Evolutionary conservation across 306 rosid species (phyloP), one percentile per base, ranked within the genome.

Genomic region (Morella rubra): DNA sequence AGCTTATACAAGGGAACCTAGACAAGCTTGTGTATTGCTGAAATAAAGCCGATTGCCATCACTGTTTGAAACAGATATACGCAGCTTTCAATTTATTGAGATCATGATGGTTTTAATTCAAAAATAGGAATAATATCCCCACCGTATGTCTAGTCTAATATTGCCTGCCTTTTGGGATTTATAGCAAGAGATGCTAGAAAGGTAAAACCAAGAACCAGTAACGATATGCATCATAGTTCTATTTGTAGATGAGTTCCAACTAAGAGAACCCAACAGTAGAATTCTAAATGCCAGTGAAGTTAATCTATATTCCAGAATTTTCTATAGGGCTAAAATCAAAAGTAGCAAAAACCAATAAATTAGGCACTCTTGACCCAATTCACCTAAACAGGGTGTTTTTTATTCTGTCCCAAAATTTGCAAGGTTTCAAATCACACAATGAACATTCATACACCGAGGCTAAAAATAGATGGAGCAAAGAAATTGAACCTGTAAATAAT

Each of bases 401-500:
- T 50, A 66, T 58, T 16, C 59, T 65, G 64, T 56, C 60, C 50
- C 72, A 58, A 7, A 53, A 50, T 40, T 44, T 49, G 68, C 27
- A 44, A 71, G 44, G 45, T 66, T 58, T 56, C 77, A 70, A 53
- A 77, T 71, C 50, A 7, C 27, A 65, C 41, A 72, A 64, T 37
- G 44, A 7, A 49, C 16, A 62, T 49, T 77, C 49, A 42, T 18
- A 42, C 11, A 27, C 49, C 22, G 71, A 61, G 53, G 62, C 52
- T 61, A 81, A 50, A 72, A 60, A 77, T 40, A 77, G n/a, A 76
- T 75, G 51, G 71, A 20, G 52, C 42, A 49, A 44, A 41, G 52
- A 59, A 71, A 40, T 77, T 88, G 81, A 76, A 92, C 99, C 99
- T 18, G 99, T 95, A 83, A 95, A 95, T 73, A 95, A 79, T 75